Evolutionary conservation across 768 basidiomycete genomes (phyloP).

Genomic region (Boletus vinaceobasis): DNA sequence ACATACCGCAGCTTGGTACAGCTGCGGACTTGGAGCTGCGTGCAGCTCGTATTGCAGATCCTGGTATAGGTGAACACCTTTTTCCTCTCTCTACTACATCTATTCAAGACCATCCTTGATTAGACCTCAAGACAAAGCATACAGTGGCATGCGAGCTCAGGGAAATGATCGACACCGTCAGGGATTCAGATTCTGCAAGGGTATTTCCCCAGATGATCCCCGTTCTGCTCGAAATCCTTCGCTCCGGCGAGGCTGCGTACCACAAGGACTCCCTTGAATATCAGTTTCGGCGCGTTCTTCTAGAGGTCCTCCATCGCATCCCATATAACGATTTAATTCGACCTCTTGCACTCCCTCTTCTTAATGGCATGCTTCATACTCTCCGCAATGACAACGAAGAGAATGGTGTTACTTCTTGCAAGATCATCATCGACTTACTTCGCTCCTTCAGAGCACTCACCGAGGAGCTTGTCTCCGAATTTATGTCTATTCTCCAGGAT

Average conservation of each 20-base stretch:
- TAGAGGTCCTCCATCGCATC: constrained; percentile 88
- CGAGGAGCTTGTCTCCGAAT: constrained; percentile 73
- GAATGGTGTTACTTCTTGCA: constrained; percentile 86
- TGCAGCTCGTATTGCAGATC: constrained; percentile 72
- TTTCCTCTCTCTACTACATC: not conserved
- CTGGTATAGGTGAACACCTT: constrained; percentile 54
- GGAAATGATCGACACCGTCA: constrained; percentile 75
- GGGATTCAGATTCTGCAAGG: constrained; percentile 69
- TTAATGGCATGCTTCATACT: constrained; percentile 77
- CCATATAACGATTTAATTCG: constrained; percentile 79
- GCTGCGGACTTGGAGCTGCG: constrained; percentile 66
- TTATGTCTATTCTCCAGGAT: constrained; percentile 77
- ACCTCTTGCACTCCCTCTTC: constrained; percentile 61
- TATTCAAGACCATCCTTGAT: not conserved
- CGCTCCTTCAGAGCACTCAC: constrained; percentile 70
- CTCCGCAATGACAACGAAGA: constrained; percentile 94
- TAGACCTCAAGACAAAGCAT: constrained; percentile 72
- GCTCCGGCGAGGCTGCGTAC: constrained; percentile 62
- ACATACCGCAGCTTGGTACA: constrained; percentile 40
- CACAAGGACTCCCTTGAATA: constrained; percentile 69
- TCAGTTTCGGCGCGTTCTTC: constrained; percentile 79
- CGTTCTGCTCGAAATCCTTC: constrained; percentile 67
- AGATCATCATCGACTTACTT: constrained; percentile 85
- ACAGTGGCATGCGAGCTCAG: constrained; percentile 72
- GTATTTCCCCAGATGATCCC: constrained; percentile 72